Base-by-base conservation (phyloP, 2,329 filamentous ascomycete genomes). In the Tolypocladium pustulatum region DNA sequence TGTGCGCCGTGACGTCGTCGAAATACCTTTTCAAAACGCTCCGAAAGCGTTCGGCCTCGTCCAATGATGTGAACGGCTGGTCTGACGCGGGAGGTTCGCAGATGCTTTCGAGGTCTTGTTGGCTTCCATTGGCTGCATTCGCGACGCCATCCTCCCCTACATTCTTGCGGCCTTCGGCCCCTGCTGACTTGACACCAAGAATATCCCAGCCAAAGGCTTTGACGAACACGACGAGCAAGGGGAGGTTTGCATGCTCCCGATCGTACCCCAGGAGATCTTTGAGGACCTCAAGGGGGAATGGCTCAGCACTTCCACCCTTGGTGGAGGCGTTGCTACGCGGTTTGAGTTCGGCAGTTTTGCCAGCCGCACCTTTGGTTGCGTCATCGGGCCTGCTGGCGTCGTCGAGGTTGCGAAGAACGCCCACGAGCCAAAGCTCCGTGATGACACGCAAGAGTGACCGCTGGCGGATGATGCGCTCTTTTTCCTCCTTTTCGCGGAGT, bases 141-240 rank as follows among this genome's bases (percentile, higher is more conserved):
- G 85, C 86, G 9, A 79, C 80, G 22, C 90, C 90, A 69, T 96
- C 91, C 57, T 91, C 90, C 61, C 91, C 89, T 13, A 93, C 86
- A 13, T 83, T 86, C 74, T 91, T 96, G 59, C 92, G 86, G n/a
- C 89, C 86, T 61, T 96, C 91, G 9, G 86, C 81, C 52, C 84
- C 84, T 15, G 83, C 76, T 36, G 85, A 76, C 66, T 87, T 91
- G 32, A 92, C 84, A 2, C 94, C 94, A 17, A 99, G 76, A 40
- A 97, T 84, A 74, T 99, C 95, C 92, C 93, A 99, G 62, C 89
- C 88, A 67, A 97, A 99, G 22, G 90, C 87, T 75, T 97, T 99
- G 64, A 96, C 92, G 68, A 99, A 99, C 17, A 96, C 82, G 56
- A 97, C 94, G 7, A 97, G 88, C 53, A 99, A 78, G 1, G 94